Percentiles rank a stretch among this genome's conserved stretches.
Conservation (phyloP, 345 rosid genomes). For the Carallia brachiata region DNA sequence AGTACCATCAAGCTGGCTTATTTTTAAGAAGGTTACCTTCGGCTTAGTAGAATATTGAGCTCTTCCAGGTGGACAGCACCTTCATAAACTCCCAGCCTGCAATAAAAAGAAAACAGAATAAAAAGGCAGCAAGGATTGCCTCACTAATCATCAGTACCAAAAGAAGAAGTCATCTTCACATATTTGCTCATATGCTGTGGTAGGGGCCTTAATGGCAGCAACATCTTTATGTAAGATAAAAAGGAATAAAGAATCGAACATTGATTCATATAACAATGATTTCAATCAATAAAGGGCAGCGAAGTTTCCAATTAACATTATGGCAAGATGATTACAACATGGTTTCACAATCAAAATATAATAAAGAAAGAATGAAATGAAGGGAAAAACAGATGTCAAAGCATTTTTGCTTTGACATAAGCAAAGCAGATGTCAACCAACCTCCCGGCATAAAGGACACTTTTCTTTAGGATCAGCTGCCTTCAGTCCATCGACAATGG, state of each 20-base stretch:
- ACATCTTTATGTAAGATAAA: no score
- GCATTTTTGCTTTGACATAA: background rate
- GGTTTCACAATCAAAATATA: background rate
- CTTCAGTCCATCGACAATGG: conserved; percentile 67
- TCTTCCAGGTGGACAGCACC: conserved; percentile 28
- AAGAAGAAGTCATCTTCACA: background rate
- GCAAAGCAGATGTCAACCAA: conserved; percentile 20
- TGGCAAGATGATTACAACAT: no score
- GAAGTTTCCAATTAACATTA: no score
- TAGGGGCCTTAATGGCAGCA: no score
- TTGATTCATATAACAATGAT: no score
- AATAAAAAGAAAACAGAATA: background rate
- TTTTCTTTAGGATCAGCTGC: conserved; percentile 58
- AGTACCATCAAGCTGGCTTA: background rate
- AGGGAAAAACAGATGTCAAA: background rate
- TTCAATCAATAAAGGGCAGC: no score
- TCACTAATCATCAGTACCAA: background rate
- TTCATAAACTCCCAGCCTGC: conserved; percentile 64
- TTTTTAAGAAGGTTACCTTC: background rate
- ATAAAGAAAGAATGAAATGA: background rate
- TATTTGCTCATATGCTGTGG: background rate
- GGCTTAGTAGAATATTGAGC: background rate
- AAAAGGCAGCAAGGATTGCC: background rate
- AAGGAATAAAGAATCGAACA: no score
- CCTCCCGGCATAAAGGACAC: conserved; percentile 92